Conservation (phyloP, 352 stramenopile genomes). For the Globisporangium rhizosaccharum region DNA sequence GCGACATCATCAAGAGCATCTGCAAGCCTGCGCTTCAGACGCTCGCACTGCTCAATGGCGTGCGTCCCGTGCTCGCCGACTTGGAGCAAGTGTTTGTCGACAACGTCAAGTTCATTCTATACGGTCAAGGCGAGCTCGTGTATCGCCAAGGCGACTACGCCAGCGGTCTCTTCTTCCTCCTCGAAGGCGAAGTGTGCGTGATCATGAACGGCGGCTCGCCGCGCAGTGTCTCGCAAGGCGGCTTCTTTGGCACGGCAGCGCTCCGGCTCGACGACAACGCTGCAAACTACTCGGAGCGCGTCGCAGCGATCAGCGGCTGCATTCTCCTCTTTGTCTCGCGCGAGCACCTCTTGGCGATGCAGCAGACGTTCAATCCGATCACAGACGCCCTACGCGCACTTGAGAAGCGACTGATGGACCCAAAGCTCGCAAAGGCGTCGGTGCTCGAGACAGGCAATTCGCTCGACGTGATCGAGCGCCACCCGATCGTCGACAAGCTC, state of each 20-base stretch:
- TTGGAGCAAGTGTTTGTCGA: slow-evolving; percentile 35
- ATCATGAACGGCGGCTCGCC: slow-evolving; percentile 19
- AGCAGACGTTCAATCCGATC: slow-evolving; percentile 22
- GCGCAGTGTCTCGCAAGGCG: slow-evolving; percentile 30
- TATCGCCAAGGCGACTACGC: slow-evolving; percentile 49
- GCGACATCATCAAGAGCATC: slow-evolving; percentile 54
- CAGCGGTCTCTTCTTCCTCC: slow-evolving; percentile 39
- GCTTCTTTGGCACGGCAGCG: slow-evolving; percentile 45
- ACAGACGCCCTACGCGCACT: slow-evolving; percentile 24
- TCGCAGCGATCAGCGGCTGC: slow-evolving; percentile 42
- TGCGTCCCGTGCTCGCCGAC: slow-evolving; percentile 30
- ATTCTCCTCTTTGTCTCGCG: slow-evolving; percentile 45
- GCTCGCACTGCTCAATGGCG: slow-evolving; percentile 20
- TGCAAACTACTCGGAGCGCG: slow-evolving; percentile 24
- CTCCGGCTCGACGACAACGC: slow-evolving; percentile 9
- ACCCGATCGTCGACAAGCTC: slow-evolving; percentile 27
- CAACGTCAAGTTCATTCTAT: slow-evolving; percentile 51
- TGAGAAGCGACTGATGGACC: slow-evolving; percentile 43
- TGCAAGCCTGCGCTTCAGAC: slow-evolving; percentile 44
- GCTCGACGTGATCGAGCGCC: slow-evolving; percentile 18
- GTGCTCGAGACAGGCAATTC: not conserved
- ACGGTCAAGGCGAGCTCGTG: slow-evolving; percentile 54
- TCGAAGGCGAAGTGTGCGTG: slow-evolving; percentile 38
- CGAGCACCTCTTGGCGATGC: slow-evolving; percentile 39
- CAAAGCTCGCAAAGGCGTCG: slow-evolving; percentile 40